phyloP scores from a whole-genome alignment of 768 basidiomycete species.

The Leccinum subtestaceum region DNA sequence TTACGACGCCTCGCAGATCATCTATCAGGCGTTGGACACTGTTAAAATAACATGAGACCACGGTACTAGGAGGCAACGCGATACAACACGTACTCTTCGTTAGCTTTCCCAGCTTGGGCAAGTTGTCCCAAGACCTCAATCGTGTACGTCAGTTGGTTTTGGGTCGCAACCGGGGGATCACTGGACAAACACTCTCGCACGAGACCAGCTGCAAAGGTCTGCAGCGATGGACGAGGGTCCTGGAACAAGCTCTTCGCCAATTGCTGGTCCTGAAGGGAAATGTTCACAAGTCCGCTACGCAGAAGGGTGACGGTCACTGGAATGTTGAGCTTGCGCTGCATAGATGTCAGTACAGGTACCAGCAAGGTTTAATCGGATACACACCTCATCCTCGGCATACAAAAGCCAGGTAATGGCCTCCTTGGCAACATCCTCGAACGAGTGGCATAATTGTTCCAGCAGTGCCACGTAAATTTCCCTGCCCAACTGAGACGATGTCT shows the following conservation, averaged over 20 bases:
- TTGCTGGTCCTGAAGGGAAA: slow-evolving; percentile 81
- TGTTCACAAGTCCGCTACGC: slow-evolving; percentile 75
- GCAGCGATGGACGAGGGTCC: slow-evolving; percentile 72
- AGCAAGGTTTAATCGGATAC: slow-evolving; percentile 22
- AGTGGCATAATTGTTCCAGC: slow-evolving; percentile 83
- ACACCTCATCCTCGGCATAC: slow-evolving; percentile 93
- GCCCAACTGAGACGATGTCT: slow-evolving; percentile 79
- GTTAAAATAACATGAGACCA: slow-evolving; percentile 3
- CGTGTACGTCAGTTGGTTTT: slow-evolving; percentile 73
- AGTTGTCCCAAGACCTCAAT: slow-evolving; percentile 81
- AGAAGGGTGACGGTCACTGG: slow-evolving; percentile 89
- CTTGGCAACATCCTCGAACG: slow-evolving; percentile 90
- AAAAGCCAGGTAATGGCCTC: slow-evolving; percentile 97
- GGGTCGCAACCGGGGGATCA: slow-evolving; percentile 77
- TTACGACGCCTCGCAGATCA: slow-evolving; percentile 70
- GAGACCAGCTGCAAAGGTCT: slow-evolving; percentile 79
- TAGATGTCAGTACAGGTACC: slow-evolving; percentile 6
- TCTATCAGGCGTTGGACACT: slow-evolving; percentile 75
- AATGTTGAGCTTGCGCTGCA: slow-evolving; percentile 92
- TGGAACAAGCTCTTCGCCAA: slow-evolving; percentile 81
- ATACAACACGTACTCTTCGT: slow-evolving; percentile 69
- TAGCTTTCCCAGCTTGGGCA: slow-evolving; percentile 69
- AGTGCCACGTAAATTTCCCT: slow-evolving; percentile 92
- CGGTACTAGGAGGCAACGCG: background rate
- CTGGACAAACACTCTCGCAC: slow-evolving; percentile 83